Conservation (phyloP, 345 rosid genomes). For the Barbarea vulgaris region DNA sequence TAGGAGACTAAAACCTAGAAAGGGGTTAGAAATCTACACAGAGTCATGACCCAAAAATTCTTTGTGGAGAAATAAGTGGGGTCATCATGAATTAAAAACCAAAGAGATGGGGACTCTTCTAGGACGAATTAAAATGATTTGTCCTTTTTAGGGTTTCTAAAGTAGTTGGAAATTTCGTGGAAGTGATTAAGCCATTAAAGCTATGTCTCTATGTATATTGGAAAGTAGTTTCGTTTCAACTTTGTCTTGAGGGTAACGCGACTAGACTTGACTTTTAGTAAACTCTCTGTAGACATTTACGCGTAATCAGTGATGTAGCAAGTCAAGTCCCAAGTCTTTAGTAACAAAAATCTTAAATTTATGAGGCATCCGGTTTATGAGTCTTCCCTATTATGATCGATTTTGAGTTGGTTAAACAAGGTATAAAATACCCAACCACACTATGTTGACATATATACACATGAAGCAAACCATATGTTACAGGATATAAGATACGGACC, state of each 20-base stretch:
- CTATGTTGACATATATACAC: constrained; percentile 30
- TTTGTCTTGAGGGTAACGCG: background rate
- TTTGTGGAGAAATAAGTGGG: background rate
- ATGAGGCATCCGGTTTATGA: background rate
- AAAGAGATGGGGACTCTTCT: background rate
- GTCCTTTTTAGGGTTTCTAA: background rate
- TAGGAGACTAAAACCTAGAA: constrained; percentile 1
- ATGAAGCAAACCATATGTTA: constrained; percentile 22
- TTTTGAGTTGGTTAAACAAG: constrained; percentile 8
- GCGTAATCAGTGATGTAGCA: constrained; percentile 19
- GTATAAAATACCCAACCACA: constrained; percentile 1
- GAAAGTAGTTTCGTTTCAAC: constrained; percentile 25
- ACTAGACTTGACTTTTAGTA: constrained; percentile 10
- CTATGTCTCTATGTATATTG: background rate
- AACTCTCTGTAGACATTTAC: constrained; percentile 4
- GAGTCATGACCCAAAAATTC: constrained; percentile 23
- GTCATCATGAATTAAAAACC: background rate
- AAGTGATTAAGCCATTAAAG: constrained; percentile 19
- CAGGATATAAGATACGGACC: constrained; percentile 6
- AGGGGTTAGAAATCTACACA: constrained; percentile 22
- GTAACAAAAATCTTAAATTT: background rate
- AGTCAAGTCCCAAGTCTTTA: background rate
- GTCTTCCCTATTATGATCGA: background rate
- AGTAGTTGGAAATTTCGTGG: constrained; percentile 33
- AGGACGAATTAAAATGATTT: background rate